Evolutionary conservation across 768 basidiomycete genomes (phyloP).

Genomic region (Imleria badia): DNA sequence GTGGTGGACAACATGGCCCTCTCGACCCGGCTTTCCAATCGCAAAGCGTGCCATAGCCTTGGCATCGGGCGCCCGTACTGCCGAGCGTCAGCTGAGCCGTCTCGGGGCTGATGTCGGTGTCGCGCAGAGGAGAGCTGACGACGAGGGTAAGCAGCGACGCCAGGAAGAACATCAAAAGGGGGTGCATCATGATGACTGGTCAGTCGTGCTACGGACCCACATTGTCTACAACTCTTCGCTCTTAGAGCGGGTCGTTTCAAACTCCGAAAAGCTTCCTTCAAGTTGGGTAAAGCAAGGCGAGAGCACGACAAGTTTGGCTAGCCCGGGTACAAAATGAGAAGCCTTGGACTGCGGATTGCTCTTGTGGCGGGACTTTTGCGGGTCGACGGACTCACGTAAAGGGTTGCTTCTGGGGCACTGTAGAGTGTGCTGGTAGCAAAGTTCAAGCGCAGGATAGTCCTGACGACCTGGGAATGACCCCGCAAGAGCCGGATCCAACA

Average conservation of each 20-base stretch:
- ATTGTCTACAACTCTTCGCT: too few species aligned
- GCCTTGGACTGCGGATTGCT: too few species aligned
- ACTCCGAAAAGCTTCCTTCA: background rate
- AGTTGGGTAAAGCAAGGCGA: background rate
- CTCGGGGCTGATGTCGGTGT: background rate
- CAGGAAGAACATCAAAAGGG: background rate
- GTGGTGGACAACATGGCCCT: conserved; percentile 13
- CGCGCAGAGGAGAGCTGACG: background rate
- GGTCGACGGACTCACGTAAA: too few species aligned
- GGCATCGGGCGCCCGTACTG: background rate
- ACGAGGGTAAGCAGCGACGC: background rate
- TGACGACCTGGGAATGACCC: too few species aligned
- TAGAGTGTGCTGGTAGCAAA: too few species aligned
- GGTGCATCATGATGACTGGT: background rate
- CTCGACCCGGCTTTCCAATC: conserved; percentile 16
- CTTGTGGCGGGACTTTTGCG: too few species aligned
- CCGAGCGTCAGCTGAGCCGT: background rate
- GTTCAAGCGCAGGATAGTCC: too few species aligned
- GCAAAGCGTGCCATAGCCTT: conserved; percentile 4
- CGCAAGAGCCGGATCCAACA: too few species aligned
- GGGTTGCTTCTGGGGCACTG: too few species aligned
- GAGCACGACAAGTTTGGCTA: background rate
- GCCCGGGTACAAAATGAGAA: background rate
- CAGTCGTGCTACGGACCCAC: too few species aligned
- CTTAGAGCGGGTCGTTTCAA: background rate